These are phyloP conservation scores for Neurospora sp. DNA, from an alignment of 495 filamentous ascomycete genomes.

Conservation along the genomic window DNA sequence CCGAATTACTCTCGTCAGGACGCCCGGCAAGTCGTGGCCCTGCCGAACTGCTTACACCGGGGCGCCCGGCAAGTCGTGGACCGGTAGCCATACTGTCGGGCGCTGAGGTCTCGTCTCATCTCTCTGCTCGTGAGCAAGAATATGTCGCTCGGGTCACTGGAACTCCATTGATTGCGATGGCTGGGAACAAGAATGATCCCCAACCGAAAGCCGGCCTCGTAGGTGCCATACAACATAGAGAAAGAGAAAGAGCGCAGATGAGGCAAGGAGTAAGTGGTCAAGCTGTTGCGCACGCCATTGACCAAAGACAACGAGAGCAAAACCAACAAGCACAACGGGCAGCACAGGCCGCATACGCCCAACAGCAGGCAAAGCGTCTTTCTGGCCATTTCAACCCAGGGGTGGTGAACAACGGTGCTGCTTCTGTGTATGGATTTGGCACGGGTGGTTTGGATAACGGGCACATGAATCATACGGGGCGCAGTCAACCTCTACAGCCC, in stretches of 20 bases:
- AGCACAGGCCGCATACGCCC: conserved; percentile 20
- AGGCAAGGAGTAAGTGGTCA: conserved; percentile 59
- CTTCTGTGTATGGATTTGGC: conserved; percentile 21
- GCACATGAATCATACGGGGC: conserved; percentile 1
- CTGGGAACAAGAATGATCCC: conserved; percentile 39
- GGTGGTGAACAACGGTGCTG: conserved; percentile 10
- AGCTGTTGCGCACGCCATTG: conserved; percentile 71
- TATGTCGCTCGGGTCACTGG: conserved; percentile 83
- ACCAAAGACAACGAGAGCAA: conserved; percentile 56
- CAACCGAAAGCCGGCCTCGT: conserved; percentile 53
- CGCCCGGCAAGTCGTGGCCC: conserved; percentile 15
- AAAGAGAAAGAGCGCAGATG: conserved; percentile 63
- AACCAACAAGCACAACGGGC: conserved; percentile 30
- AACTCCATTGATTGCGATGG: conserved; percentile 66
- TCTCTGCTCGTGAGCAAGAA: conserved; percentile 91
- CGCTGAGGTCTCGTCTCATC: conserved; percentile 51
- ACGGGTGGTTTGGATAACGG: conserved; percentile 5
- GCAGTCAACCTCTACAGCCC: conserved; percentile 5
- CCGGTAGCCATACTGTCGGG: conserved; percentile 18
- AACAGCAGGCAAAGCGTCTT: conserved; percentile 25
- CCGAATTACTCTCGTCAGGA: conserved; percentile 17
- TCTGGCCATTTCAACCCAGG: conserved; percentile 10
- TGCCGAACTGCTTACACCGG: conserved; percentile 24
- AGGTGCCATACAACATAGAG: conserved; percentile 64
- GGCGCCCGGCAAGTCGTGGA: conserved; percentile 23